phyloP scores from a whole-genome alignment of 1,284 basidiomycete genomes.

The Pseudozyma hubeiensis region DNA sequence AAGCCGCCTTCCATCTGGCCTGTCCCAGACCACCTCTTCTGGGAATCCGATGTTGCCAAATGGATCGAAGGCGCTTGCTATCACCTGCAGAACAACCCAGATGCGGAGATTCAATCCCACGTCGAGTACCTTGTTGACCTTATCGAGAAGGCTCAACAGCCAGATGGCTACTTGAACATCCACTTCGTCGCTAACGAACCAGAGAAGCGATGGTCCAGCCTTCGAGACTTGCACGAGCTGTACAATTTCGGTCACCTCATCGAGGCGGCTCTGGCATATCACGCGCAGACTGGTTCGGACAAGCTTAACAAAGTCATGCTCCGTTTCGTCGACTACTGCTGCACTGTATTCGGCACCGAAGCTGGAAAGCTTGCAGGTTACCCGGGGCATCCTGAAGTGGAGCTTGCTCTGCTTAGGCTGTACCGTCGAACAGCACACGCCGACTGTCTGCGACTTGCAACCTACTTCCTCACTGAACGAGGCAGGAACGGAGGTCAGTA shows the following conservation, averaged over 20 bases:
- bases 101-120: constrained; percentile 10
- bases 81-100: constrained; percentile 13
- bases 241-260: constrained; percentile 42
- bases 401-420: constrained; percentile 26
- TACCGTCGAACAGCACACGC: constrained; percentile 18
- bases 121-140: constrained; percentile 25
- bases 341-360: constrained; percentile 21
- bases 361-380: constrained; percentile 23
- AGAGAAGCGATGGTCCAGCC: constrained; percentile 28
- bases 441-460: constrained; percentile 17
- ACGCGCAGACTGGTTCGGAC: constrained; percentile 15
- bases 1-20: constrained; percentile 20
- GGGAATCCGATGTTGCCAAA: constrained; percentile 38
- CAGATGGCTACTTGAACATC: constrained; percentile 38
- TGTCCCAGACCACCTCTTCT: constrained; percentile 33
- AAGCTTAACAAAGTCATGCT: constrained; percentile 34
- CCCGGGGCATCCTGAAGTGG: constrained; percentile 35
- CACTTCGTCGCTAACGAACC: constrained; percentile 37
- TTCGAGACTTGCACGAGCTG: constrained; percentile 37
- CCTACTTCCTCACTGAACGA: constrained; percentile 36
- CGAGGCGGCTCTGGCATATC: constrained; percentile 30
- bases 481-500: constrained; percentile 22
- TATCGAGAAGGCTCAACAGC: constrained; percentile 32
- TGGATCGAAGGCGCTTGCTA: constrained; percentile 36
- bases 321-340: constrained; percentile 37